Evolutionary conservation across 1,139 yeast genomes (phyloP).

Genomic region (Pichia norvegensis): DNA sequence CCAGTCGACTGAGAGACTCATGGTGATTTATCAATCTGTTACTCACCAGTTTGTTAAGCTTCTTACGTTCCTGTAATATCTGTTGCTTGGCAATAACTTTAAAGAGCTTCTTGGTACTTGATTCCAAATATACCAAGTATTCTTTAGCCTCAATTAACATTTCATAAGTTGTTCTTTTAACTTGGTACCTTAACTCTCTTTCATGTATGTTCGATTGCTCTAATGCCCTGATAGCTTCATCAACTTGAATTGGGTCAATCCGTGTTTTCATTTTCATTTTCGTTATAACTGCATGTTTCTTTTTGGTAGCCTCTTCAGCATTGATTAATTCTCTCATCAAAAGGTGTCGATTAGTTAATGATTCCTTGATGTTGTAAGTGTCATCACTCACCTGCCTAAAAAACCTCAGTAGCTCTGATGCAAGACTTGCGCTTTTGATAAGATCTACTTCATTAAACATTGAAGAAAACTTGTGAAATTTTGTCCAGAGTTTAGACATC

Average conservation of each 20-base stretch:
- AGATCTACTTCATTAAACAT: constrained; percentile 72
- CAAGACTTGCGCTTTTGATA: constrained; percentile 63
- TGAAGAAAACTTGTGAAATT: constrained; percentile 59
- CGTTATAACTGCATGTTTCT: constrained; percentile 67
- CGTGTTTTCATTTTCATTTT: constrained; percentile 67
- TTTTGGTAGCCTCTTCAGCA: constrained; percentile 67
- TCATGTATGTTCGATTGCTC: constrained; percentile 78
- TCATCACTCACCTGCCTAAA: constrained; percentile 58
- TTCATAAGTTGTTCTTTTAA: constrained; percentile 77
- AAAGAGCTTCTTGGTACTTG: constrained; percentile 41
- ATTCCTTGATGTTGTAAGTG: constrained; percentile 83
- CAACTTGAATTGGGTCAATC: constrained; percentile 81
- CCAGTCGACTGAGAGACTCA: constrained; percentile 80
- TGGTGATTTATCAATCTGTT: constrained; percentile 61
- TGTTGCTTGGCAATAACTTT: constrained; percentile 58
- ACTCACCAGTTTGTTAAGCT: constrained; percentile 62
- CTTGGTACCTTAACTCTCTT: constrained; percentile 64
- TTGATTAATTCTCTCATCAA: constrained; percentile 80
- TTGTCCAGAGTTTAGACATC: constrained; percentile 78
- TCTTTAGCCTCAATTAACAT: constrained; percentile 68
- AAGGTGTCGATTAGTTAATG: constrained; percentile 84
- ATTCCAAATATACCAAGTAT: constrained; percentile 48
- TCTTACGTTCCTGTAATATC: constrained; percentile 81
- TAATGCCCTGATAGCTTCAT: constrained; percentile 74
- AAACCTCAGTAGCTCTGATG: constrained; percentile 75